Conservation (phyloP, 352 stramenopile species). For the Globisporangium cederbergense region DNA sequence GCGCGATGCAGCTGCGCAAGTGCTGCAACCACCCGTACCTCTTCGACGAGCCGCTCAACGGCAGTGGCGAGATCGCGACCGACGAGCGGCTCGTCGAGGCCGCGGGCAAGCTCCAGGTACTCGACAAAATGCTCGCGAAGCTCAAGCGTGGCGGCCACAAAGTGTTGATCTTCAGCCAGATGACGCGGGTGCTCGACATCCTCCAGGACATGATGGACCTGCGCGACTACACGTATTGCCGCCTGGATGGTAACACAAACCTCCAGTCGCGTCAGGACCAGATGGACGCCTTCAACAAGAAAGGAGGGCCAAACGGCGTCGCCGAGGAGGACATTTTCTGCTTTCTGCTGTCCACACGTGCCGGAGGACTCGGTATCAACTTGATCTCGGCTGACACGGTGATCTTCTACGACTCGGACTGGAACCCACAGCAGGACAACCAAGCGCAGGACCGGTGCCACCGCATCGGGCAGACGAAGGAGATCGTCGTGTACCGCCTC, state of each 20-base stretch:
- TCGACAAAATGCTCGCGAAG: constrained; percentile 96
- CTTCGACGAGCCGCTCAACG: constrained; percentile 76
- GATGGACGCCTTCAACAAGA: constrained; percentile 97
- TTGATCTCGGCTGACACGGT: constrained; percentile 96
- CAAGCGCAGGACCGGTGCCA: constrained; percentile 90
- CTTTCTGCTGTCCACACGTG: constrained; percentile 85
- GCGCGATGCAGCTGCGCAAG: constrained; percentile 79
- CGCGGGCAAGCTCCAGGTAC: constrained; percentile 97
- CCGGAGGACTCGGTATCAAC: constrained; percentile 97
- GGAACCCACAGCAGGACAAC: constrained; percentile 98
- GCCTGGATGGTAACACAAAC: constrained; percentile 95
- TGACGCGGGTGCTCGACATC: constrained; percentile 98
- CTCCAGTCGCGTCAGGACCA: constrained; percentile 92
- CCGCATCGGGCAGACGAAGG: constrained; percentile 88
- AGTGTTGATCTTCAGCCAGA: constrained; percentile 99
- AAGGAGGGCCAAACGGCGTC: constrained; percentile 20
- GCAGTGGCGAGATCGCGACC: constrained; percentile 44
- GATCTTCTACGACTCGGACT: constrained; percentile 98
- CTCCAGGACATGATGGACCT: constrained; percentile 93
- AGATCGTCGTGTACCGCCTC: constrained; percentile 91
- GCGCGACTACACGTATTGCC: constrained; percentile 92
- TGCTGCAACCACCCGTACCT: constrained; percentile 89
- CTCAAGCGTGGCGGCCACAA: constrained; percentile 95
- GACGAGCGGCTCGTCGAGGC: constrained; percentile 90
- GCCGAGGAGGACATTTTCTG: constrained; percentile 66